Evolutionary conservation across 108 stramenopile genomes (phyloP).

Genomic region (Cylindrotheca fusiformis): DNA sequence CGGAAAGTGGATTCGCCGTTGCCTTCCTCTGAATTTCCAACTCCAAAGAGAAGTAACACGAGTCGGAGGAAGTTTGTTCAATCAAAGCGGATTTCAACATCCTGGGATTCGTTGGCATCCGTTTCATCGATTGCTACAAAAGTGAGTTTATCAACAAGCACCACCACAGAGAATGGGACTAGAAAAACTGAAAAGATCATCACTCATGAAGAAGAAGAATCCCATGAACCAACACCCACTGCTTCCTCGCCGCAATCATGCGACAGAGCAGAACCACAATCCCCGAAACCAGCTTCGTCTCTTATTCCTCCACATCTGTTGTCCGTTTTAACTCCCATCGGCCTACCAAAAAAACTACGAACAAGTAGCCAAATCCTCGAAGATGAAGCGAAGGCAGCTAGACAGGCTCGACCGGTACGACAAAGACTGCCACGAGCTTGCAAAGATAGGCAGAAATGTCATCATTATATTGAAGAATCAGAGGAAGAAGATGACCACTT

Average conservation of each 20-base stretch:
- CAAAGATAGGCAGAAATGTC: background rate
- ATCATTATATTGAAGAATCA: constrained; percentile 7
- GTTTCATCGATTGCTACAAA: background rate
- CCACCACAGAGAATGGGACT: background rate
- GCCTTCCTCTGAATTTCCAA: background rate
- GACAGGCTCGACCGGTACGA: background rate
- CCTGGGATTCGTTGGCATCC: constrained; percentile 13
- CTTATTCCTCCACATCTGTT: constrained; percentile 8
- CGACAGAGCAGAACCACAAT: background rate
- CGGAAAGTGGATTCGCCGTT: background rate
- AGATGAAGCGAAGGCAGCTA: constrained; percentile 1
- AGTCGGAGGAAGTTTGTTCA: background rate
- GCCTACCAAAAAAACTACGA: constrained; percentile 4
- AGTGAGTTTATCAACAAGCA: background rate
- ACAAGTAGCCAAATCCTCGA: constrained; percentile 2
- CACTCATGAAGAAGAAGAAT: background rate
- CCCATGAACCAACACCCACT: background rate
- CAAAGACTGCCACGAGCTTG: constrained; percentile 1
- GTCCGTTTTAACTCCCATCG: constrained; percentile 6
- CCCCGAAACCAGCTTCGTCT: background rate
- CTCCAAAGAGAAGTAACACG: background rate
- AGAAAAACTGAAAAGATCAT: background rate
- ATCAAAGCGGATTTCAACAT: background rate
- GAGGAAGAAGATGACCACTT: constrained; percentile 5
- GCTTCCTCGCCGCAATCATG: background rate